These are phyloP conservation scores for Nannochloropsis salina DNA, from an alignment of 108 stramenopile species.

Conservation along the genomic window DNA sequence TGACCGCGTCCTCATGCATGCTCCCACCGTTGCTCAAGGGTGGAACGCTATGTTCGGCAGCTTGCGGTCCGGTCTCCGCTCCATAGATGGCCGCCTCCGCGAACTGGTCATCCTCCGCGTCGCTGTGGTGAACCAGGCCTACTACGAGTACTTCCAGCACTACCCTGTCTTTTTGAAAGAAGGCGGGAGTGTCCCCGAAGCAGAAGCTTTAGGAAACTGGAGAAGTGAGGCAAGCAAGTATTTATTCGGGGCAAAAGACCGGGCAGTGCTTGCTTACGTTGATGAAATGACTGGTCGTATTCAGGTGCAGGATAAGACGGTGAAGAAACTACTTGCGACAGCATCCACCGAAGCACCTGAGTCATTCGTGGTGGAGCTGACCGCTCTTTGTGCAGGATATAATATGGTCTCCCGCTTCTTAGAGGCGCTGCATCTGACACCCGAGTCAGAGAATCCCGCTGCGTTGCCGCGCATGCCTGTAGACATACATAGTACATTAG, in stretches of 20 bases:
- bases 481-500: not conserved
- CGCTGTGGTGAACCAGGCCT: slow-evolving; percentile 17
- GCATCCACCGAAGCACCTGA: not conserved
- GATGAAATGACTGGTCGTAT: slow-evolving; percentile 10
- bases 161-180: not conserved
- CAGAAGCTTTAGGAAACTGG: slow-evolving; percentile 14
- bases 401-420: slow-evolving; percentile 25
- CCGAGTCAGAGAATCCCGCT: not conserved
- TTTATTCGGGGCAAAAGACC: not conserved
- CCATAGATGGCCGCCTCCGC: not conserved
- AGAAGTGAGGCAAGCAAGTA: not conserved
- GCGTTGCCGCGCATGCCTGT: not conserved
- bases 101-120: slow-evolving; percentile 20
- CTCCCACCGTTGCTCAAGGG: slow-evolving; percentile 12
- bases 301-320: slow-evolving; percentile 14
- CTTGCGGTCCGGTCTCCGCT: not conserved
- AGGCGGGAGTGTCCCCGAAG: not conserved
- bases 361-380: slow-evolving; percentile 23
- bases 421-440: not conserved
- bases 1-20: slow-evolving; percentile 12
- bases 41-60: slow-evolving; percentile 24
- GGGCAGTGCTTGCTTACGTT: not conserved
- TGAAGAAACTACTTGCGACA: not conserved
- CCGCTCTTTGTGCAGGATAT: slow-evolving; percentile 1
- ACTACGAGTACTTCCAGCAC: slow-evolving; percentile 23